Evolutionary conservation across 2,329 filamentous ascomycete genomes (phyloP).

Genomic region (Cladosporium sp.): DNA sequence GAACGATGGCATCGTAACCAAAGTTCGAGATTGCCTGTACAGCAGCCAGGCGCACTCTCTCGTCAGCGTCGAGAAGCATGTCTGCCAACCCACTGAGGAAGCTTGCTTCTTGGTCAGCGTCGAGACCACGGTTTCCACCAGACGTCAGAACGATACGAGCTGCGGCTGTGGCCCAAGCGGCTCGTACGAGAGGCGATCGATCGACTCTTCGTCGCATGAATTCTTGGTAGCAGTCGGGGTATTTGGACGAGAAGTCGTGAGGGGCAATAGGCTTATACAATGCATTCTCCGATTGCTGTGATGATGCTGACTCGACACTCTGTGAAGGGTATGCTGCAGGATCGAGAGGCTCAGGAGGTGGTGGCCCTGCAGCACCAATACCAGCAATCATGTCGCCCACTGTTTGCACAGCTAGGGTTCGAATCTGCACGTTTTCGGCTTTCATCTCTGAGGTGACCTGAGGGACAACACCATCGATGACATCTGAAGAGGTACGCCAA

Average conservation of each 20-base stretch:
- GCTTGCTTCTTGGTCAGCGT: conserved; percentile 71
- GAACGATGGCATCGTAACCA: conserved; percentile 72
- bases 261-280: conserved; percentile 80
- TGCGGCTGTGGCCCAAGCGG: conserved; percentile 78
- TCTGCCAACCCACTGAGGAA: conserved; percentile 72
- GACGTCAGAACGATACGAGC: conserved; percentile 88
- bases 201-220: conserved; percentile 84
- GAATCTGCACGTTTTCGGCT: conserved; percentile 81
- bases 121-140: conserved; percentile 83
- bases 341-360: conserved; percentile 67
- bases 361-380: conserved; percentile 85
- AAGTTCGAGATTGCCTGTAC: conserved; percentile 80
- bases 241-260: conserved; percentile 81
- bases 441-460: conserved; percentile 89
- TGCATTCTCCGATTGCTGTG: conserved; percentile 51
- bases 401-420: conserved; percentile 85
- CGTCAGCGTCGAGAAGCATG: conserved; percentile 82
- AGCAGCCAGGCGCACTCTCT: conserved; percentile 85
- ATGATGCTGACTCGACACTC: conserved; percentile 41
- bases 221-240: conserved; percentile 72
- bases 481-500: conserved; percentile 84
- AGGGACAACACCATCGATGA: conserved; percentile 88
- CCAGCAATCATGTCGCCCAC: conserved; percentile 92
- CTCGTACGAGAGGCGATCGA: conserved; percentile 75
- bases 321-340: conserved; percentile 80